phyloP scores from a whole-genome alignment of 805 yeast species.

The Diddensiella caesifluorescens region DNA sequence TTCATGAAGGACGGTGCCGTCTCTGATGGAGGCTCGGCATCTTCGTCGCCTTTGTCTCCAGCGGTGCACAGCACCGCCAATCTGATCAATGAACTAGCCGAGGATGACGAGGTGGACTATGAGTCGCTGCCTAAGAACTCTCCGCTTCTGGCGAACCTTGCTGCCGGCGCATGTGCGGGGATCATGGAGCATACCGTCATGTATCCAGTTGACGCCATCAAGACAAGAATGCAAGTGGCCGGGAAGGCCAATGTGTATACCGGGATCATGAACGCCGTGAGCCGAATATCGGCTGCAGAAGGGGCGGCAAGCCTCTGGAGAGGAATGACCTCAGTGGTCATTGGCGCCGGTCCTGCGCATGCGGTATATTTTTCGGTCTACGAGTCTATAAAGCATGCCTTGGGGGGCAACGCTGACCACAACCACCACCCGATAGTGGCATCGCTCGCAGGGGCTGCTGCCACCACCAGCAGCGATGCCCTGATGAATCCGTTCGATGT shows the following conservation, averaged over 20 bases:
- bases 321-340: slow-evolving; percentile 83
- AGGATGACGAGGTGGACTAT: slow-evolving; percentile 48
- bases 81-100: neutral
- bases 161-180: slow-evolving; percentile 98
- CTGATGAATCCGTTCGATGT: slow-evolving; percentile 97
- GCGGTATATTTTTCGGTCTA: slow-evolving; percentile 95
- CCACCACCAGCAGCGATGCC: slow-evolving; percentile 90
- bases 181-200: slow-evolving; percentile 96
- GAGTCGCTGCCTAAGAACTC: slow-evolving; percentile 89
- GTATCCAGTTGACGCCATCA: slow-evolving; percentile 95
- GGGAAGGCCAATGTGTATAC: slow-evolving; percentile 28
- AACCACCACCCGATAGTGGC: slow-evolving; percentile 75
- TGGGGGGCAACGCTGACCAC: slow-evolving; percentile 42
- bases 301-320: slow-evolving; percentile 89
- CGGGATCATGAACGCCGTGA: slow-evolving; percentile 58
- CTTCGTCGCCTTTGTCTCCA: too few species aligned
- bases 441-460: slow-evolving; percentile 82
- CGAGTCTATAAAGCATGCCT: slow-evolving; percentile 65
- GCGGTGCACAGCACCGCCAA: neutral
- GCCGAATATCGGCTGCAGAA: slow-evolving; percentile 76
- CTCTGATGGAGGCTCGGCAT: neutral
- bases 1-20: neutral
- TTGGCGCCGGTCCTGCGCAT: slow-evolving; percentile 99
- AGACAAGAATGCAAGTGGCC: slow-evolving; percentile 85
- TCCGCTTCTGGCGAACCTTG: slow-evolving; percentile 70